Base-by-base conservation (phyloP, 306 rosid genomes). In the Vicia villosa region DNA sequence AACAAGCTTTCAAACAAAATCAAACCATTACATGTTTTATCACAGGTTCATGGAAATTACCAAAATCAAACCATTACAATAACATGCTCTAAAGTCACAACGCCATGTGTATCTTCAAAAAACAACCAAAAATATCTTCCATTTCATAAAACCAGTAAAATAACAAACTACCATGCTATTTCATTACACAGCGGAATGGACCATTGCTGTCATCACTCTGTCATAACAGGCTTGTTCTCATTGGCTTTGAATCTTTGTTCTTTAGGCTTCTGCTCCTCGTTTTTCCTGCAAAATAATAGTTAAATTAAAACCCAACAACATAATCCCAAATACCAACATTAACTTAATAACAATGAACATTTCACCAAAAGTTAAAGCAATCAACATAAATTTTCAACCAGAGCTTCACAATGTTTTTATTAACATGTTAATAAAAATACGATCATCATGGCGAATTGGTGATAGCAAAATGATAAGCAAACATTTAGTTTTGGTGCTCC, bases 171-270 rank as follows among this genome's bases (percentile, higher is more conserved):
- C 68, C 10, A 36, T 34, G 20, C 78, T 45, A 54, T 30, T 42
- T 41, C 82, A 72, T 62, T 50, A 49, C 24, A n/a, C 28, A 76
- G 15, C 67, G 21, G 43, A 66, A 57, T 8, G 64, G 17, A 36
- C 13, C 63, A 69, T 51, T 45, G 17, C 38, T 47, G 81, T 51
- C 50, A 52, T 88, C 87, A 94, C 83, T 94, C 97, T 10, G 84
- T 91, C 99, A 94, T 94, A 15, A 94, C 81, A 24, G 97, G 97
- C 86, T 94, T 94, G 80, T 91, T 94, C 83, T 94, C 99, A 37
- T 68, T 94, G 59, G 96, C 97, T 69, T 94, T 94, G 8, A 86
- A 85, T 73, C 41, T 91, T 54, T 87, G 95, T 61, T 94, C 97
- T 76, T 86, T 94, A 1, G 99, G 97, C 87, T 84, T 94, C 82